These are phyloP conservation scores for Clitopilus passeckerianus DNA, from an alignment of 768 basidiomycete species.

Conservation along the genomic window DNA sequence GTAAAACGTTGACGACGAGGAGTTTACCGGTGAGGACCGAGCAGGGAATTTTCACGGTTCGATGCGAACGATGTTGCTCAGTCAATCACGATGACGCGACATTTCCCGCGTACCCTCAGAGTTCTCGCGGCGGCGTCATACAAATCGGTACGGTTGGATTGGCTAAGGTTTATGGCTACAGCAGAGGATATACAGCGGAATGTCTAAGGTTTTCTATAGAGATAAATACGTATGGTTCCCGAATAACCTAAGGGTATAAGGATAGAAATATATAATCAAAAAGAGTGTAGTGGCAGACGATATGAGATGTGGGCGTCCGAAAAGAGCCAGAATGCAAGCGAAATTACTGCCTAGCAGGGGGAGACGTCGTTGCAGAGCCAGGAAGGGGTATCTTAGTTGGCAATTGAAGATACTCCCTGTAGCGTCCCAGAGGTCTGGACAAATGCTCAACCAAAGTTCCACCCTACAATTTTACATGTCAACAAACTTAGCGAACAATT, in stretches of 20 bases:
- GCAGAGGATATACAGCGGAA: not conserved
- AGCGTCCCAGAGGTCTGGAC: conserved; percentile 37
- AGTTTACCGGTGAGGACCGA: not conserved
- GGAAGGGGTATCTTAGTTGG: conserved; percentile 20
- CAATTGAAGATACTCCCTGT: conserved; percentile 30
- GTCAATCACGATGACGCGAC: conserved; percentile 12
- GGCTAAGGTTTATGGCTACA: not conserved
- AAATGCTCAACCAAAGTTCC: conserved; percentile 37
- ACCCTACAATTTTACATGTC: conserved; percentile 24
- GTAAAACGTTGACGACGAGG: not conserved
- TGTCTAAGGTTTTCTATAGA: not conserved
- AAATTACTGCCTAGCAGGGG: conserved; percentile 19
- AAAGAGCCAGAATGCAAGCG: not conserved
- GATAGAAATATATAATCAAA: not conserved
- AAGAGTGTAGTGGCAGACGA: not conserved
- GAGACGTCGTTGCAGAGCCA: conserved; percentile 25
- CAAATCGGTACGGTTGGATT: not conserved
- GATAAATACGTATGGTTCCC: not conserved
- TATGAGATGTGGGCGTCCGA: not conserved
- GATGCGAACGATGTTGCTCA: conserved; percentile 3
- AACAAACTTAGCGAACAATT: conserved; percentile 1
- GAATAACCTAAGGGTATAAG: not conserved
- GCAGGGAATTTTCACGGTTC: not conserved
- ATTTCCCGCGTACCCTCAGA: conserved; percentile 11
- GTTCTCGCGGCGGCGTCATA: not conserved